phyloP scores from a whole-genome alignment of 1,139 yeast genomes.

The Casaregolazyma lundiana region DNA sequence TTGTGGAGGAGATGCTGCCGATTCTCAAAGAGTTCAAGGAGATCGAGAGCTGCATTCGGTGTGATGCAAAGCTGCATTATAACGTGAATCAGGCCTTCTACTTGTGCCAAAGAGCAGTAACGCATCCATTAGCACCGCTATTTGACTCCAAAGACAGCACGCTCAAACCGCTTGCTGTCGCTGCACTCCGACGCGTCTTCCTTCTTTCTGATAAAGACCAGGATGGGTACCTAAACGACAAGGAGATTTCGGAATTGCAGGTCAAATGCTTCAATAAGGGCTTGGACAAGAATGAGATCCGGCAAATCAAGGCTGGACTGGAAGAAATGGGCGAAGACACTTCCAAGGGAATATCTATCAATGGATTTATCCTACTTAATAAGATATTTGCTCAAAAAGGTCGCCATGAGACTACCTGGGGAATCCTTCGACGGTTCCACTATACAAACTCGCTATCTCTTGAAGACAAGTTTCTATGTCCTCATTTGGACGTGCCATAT shows the following conservation, averaged over 20 bases:
- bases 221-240: conserved; percentile 70
- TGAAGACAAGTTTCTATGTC: conserved; percentile 70
- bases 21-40: conserved; percentile 87
- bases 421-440: conserved; percentile 77
- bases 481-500: conserved; percentile 69
- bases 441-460: conserved; percentile 89
- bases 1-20: conserved; percentile 77
- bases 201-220: conserved; percentile 85
- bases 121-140: conserved; percentile 89
- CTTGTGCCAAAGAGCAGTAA: conserved; percentile 84
- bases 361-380: conserved; percentile 73
- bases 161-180: conserved; percentile 69
- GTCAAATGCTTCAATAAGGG: conserved; percentile 65
- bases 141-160: conserved; percentile 88
- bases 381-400: conserved; percentile 85
- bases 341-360: conserved; percentile 55
- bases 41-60: conserved; percentile 83
- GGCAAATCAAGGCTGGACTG: conserved; percentile 43
- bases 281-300: conserved; percentile 49
- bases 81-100: conserved; percentile 89
- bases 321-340: conserved; percentile 17
- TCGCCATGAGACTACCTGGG: conserved; percentile 96
- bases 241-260: conserved; percentile 67
- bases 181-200: conserved; percentile 76
- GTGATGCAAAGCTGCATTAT: conserved; percentile 73